Base-by-base conservation (phyloP, 352 stramenopile species). In the Phytopythium mirpurense region DNA sequence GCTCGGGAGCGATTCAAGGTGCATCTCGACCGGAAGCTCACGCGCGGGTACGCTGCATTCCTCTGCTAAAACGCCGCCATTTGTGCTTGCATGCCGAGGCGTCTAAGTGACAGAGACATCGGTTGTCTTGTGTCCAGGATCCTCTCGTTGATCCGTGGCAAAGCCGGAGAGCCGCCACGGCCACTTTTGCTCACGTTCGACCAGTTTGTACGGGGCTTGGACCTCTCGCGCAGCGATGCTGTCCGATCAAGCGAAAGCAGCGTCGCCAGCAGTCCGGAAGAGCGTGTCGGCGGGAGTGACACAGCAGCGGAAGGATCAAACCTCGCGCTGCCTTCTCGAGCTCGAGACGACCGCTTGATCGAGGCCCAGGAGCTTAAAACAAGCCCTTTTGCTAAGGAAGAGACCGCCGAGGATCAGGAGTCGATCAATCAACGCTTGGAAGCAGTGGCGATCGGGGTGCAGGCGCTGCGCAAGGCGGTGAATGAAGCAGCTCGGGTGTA, bases 131-230 rank as follows among this genome's bases (percentile, higher is more conserved):
- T n/a, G n/a, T 44, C n/a, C 26, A 83, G 74, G 1, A 27, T 90
- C n/a, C 74, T 88, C 23, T 61, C 70, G 1, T 65, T 88, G 31
- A 53, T 78, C 18, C 74, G 77, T 15, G 70, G 68, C 9, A 86
- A 85, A 32, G 77, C 62, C 29, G 65, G 58, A 0, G 58, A 36
- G 1, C 53, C 70, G 12, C 48, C 74, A 2, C 68, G 57, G 24
- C 79, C 79, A 5, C 63, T 90, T 10, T 56, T 65, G 3, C 32
- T 90, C 24, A 76, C 56, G 10, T 57, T 74, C 5, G 56, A 63
- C 2, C 77, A 88, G 19, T 90, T 90, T 29, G 29, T 72, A 5
- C 51, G 38, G n/a, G 77, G 79, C 3, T 90, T 90, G 31, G 72
- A 83, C 36, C 55, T 90, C 14, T 38, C 41, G 21, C 4, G 45